Evolutionary conservation across 768 basidiomycete species (phyloP), one percentile per base, ranked within the genome.

Genomic region (Tubosaeta brunneosetosa): DNA sequence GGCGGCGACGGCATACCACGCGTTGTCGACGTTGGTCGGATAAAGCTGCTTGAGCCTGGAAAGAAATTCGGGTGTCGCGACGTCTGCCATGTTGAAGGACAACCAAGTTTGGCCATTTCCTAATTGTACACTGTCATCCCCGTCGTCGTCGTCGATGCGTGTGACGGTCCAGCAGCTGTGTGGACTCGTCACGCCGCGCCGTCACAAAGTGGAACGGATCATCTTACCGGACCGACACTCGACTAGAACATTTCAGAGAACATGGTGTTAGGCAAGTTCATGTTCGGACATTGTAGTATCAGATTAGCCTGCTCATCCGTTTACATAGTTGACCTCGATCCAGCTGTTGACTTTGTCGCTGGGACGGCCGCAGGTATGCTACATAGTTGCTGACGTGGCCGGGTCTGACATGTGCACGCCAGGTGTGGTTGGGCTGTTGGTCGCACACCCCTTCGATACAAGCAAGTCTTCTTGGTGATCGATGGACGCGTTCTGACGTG

Each of bases 401-500:
- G 5, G 10, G 31, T 37, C 12, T 53, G 26, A 57, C 45, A 26
- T 33, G 14, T 38, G 29, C 17, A 44, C 13, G 10, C 25, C 43
- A 66, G 88, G 88, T 9, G 80, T 84, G 44, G 78, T 82, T 0
- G 78, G 84, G 26, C 73, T 91, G 4, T 66, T 85, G 4, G 81
- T 86, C 3, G 88, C 88, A 14, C 87, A 86, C 60, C 90, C 89
- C 0, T 85, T 91, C 47, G 90, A 91, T 63, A 91, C 85, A 22
- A 77, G 79, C 76, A 55, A 54, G 70, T 66, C 19, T 12, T 9
- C 5, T 8, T 19, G 12, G 3, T 43, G 14, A 4, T 16, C 31
- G n/a, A 12, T 22, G 0, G 22, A 37, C 14, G 9, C 36, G 8
- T 42, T 42, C 19, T 25, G 31, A 42, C 33, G 2, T 11, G 49